Base-by-base conservation (phyloP, 148 eudicot species). In the Polygonum aviculare region DNA sequence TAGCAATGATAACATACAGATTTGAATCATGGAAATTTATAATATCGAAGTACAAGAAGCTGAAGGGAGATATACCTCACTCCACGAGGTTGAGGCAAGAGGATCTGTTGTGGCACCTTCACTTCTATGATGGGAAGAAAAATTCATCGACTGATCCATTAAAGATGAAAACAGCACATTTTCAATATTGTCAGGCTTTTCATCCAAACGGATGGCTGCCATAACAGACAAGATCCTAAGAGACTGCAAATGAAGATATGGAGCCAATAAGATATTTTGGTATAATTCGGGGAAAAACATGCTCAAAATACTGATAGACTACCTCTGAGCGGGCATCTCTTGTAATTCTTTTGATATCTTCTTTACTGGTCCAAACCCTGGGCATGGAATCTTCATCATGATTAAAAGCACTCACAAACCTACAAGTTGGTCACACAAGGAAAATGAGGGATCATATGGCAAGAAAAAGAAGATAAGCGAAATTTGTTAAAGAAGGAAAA, bases 371-470 rank as follows among this genome's bases (percentile, higher is more conserved):
- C 89, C 89, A 86, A 78, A 80, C 73, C 67, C 86, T 74, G 41
- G 86, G 89, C 82, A 86, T 69, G 77, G 83, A 81, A 65, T 86
- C 86, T 31, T 60, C 75, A 39, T 86, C 88, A 67, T 86, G 84
- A 75, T 78, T 83, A 54, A 86, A 83, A 70, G 80, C 77, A 26
- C 78, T 79, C 12, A 73, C 69, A 49, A 86, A 86, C 80, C 88
- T 86, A 77, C 73, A 51, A 74, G 21, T 39, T 52, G 69, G 22
- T 50, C 54, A 21, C 3, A 22, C 33, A 0, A 62, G 9, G 7
- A 11, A 62, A 12, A 12, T 59, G n/a, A 59, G 35, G 65, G 2
- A 26, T 26, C 69, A 33, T 18, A 62, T 5, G 16, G 39, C 39
- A 62, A 31, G 62, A 19, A 2, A 55, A n/a, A 55, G 5, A 7